Evolutionary conservation across 768 basidiomycete species (phyloP), one percentile per base, ranked within the genome.

Genomic region (Trametes maxima): DNA sequence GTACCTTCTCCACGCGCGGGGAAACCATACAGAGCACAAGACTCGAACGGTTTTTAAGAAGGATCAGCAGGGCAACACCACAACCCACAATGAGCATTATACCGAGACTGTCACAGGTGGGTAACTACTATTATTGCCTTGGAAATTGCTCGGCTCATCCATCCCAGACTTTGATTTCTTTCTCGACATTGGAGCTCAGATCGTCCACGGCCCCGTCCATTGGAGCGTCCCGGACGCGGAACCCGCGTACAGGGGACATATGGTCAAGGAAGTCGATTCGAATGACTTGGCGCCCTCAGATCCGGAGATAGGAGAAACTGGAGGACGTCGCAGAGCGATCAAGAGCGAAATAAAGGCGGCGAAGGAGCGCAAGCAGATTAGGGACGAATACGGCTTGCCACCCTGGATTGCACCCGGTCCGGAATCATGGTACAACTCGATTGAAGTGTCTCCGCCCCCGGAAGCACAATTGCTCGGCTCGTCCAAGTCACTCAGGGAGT

Each of bases 181-280:
- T 63, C 83, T 91, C 68, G 83, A 86, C 65, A 68, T 87, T 3
- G 70, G 76, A 17, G 78, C 76, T 17, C 70, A 78, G 54, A 71
- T 82, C 56, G 67, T 79, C 33, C 68, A 74, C 19, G 65, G 64
- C 10, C 75, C 78, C 4, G 70, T 76, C 2, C 84, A 87, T 52
- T 91, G 85, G 84, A 82, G 83, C 16, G 76, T 86, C 0, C 79
- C 80, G 5, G 90, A 92, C 69, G 71, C 78, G 1, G 81, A 85
- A 54, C 87, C 88, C 11, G 82, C 83, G 1, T 87, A 85, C 66
- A 80, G 88, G 37, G 89, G 90, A 2, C 74, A 73, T 46, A 87
- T 88, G 82, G 78, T 82, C 49, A 73, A 72, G 57, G 83, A 93
- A 72, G 74, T 85, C 24, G 83, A 86, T 28, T 50, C 58, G 0